Conservation (phyloP, 768 basidiomycete species). For the Lactarius deliciosus region DNA sequence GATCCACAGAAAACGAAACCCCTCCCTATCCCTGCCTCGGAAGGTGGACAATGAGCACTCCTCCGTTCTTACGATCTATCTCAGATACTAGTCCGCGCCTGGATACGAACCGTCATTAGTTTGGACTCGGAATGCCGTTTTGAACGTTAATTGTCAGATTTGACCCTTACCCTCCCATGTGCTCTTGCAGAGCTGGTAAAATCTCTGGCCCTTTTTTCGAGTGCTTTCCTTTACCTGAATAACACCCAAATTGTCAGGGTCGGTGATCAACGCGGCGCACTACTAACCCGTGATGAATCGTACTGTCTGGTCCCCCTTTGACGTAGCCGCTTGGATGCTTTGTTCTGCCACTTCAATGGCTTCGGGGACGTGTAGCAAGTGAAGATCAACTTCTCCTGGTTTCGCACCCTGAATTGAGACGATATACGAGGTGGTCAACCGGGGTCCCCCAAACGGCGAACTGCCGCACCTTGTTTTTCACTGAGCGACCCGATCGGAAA, state of each 20-base stretch:
- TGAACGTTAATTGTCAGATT: neutral
- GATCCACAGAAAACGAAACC: neutral
- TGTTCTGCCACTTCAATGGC: neutral
- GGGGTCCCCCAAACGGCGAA: neutral
- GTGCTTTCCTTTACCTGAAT: neutral
- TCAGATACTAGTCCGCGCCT: constrained; percentile 12
- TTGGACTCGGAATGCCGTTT: neutral
- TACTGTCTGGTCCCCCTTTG: neutral
- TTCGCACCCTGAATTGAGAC: neutral
- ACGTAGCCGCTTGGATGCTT: neutral
- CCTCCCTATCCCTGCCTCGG: neutral
- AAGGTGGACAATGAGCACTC: neutral
- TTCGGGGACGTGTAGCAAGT: neutral
- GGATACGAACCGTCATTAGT: neutral
- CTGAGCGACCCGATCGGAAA: neutral
- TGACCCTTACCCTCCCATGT: neutral
- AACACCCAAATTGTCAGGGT: neutral
- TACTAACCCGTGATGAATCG: constrained; percentile 9
- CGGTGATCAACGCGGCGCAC: neutral
- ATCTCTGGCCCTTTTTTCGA: neutral
- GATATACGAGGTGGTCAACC: neutral
- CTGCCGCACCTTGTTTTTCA: neutral
- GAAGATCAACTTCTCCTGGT: constrained; percentile 3
- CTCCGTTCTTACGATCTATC: neutral
- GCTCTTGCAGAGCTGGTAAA: neutral